Evolutionary conservation across 768 basidiomycete species (phyloP).

Genomic region (Hygrocybe coccinea): DNA sequence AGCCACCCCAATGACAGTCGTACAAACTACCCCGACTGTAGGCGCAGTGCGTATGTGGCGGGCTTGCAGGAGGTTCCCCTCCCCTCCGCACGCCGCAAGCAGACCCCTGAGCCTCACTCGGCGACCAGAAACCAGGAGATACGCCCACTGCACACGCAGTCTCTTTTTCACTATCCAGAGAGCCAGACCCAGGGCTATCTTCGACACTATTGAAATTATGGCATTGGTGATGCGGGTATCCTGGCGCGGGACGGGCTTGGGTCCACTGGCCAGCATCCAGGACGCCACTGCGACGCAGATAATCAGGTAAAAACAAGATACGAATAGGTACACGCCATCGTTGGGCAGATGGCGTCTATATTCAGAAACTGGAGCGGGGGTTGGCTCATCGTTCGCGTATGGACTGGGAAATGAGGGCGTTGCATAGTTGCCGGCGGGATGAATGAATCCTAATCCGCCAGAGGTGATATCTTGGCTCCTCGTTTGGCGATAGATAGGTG

Average conservation of each 20-base stretch:
- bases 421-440: too few species aligned
- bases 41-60: neutral
- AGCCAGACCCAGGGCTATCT: neutral
- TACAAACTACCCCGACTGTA: neutral
- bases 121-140: neutral
- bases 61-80: neutral
- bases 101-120: neutral
- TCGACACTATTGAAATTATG: neutral
- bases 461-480: too few species aligned
- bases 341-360: too few species aligned
- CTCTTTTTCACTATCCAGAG: slow-evolving; percentile 1
- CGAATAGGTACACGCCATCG: too few species aligned
- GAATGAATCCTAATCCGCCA: too few species aligned
- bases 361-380: too few species aligned
- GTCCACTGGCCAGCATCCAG: slow-evolving; percentile 3
- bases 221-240: slow-evolving; percentile 3
- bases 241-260: slow-evolving; percentile 2
- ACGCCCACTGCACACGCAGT: neutral
- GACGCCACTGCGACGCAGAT: neutral
- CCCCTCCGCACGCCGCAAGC: neutral
- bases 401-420: too few species aligned
- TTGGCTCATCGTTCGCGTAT: too few species aligned
- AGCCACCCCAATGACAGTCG: neutral
- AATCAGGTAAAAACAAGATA: neutral
- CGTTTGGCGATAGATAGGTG: too few species aligned